A percentile compares a stretch with the other conserved stretches of the same genome.
Evolutionary conservation across 2,329 filamentous ascomycete genomes (phyloP).

Genomic region (Davidsoniella virescens): DNA sequence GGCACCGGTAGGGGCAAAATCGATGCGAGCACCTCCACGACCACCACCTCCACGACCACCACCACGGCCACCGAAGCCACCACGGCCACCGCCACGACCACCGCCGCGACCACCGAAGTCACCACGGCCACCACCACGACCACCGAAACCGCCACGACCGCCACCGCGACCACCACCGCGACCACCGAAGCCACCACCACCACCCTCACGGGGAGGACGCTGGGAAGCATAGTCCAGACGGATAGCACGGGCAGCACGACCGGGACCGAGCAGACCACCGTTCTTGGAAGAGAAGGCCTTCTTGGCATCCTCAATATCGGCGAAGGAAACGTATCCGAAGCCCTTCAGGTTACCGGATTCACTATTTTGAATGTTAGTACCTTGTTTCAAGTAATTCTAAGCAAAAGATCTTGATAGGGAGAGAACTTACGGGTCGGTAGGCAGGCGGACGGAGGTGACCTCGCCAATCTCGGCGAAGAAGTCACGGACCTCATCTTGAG

Average conservation of each 20-base stretch:
- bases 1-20: slow-evolving; percentile 33
- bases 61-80: slow-evolving; percentile 27
- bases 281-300: slow-evolving; percentile 53
- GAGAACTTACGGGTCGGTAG: slow-evolving; percentile 55
- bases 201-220: slow-evolving; percentile 43
- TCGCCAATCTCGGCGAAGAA: slow-evolving; percentile 57
- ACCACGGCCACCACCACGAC: slow-evolving; percentile 33
- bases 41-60: slow-evolving; percentile 36
- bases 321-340: slow-evolving; percentile 80
- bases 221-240: slow-evolving; percentile 70
- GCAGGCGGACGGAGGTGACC: slow-evolving; percentile 69
- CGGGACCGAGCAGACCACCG: slow-evolving; percentile 44
- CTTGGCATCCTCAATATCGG: slow-evolving; percentile 68
- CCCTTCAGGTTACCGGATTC: slow-evolving; percentile 77
- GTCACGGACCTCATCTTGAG: slow-evolving; percentile 57
- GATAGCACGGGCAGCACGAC: slow-evolving; percentile 56
- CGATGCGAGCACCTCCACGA: slow-evolving; percentile 21
- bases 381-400: background rate
- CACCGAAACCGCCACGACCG: slow-evolving; percentile 27
- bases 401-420: background rate
- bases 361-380: slow-evolving; percentile 26
- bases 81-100: slow-evolving; percentile 33
- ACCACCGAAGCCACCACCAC: slow-evolving; percentile 32
- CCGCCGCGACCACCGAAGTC: slow-evolving; percentile 36
- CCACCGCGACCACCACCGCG: slow-evolving; percentile 23